Percentiles rank a stretch among this genome's conserved stretches.
Conservation (phyloP, 345 rosid genomes). For the Anastatica hierochuntica region DNA sequence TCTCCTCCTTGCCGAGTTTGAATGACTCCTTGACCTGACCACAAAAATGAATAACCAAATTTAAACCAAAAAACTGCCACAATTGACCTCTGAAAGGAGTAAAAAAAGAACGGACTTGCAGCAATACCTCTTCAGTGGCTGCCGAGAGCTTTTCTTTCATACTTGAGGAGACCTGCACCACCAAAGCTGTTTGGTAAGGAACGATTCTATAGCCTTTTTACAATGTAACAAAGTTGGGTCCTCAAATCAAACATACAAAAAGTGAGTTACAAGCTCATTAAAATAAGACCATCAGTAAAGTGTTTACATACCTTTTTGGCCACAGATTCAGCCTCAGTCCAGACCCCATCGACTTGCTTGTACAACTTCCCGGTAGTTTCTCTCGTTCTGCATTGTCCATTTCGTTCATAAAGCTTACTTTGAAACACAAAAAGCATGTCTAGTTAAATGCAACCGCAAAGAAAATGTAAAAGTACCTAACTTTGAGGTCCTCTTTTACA, state of each 20-base stretch:
- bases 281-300: too few species aligned
- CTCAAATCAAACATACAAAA: background rate
- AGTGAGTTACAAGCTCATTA: background rate
- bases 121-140: conserved; percentile 73
- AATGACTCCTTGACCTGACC: too few species aligned
- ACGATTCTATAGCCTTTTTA: conserved; percentile 3
- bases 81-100: too few species aligned
- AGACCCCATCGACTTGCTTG: conserved; percentile 73
- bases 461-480: conserved; percentile 53
- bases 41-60: too few species aligned
- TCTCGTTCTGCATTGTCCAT: conserved; percentile 80
- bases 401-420: too few species aligned
- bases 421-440: conserved; percentile 41
- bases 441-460: conserved; percentile 15
- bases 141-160: conserved; percentile 70
- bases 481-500: conserved; percentile 61
- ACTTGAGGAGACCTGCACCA: conserved; percentile 68
- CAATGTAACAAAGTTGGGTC: background rate
- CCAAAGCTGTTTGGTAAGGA: background rate
- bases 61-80: background rate
- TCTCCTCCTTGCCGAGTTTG: conserved; percentile 43
- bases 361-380: conserved; percentile 81
- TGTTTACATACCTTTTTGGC: conserved; percentile 80
- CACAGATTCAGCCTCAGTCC: conserved; percentile 86
- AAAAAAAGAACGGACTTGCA: conserved; percentile 2